A percentile compares a stretch with the other conserved stretches of the same genome.
These are phyloP conservation scores for Cryphonectria radicalis DNA, from an alignment of 2,329 filamentous ascomycete species.

Conservation along the genomic window DNA sequence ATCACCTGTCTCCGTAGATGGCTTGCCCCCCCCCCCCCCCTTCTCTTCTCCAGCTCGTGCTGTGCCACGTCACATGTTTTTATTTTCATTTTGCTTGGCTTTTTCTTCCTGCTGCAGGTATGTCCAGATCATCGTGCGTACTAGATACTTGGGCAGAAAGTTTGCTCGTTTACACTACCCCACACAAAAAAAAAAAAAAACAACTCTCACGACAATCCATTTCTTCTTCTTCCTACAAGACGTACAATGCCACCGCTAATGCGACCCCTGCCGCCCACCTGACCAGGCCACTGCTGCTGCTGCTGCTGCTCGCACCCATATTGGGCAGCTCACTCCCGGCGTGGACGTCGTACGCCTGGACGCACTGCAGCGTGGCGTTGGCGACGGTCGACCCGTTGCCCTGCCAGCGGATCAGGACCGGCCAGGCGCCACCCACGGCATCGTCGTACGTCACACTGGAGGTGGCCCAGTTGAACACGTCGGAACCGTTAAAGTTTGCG, in stretches of 20 bases:
- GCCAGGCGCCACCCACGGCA: not conserved
- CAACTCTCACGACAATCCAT: no score
- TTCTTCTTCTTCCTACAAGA: not conserved
- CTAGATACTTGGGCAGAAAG: no score
- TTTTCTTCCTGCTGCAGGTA: no score
- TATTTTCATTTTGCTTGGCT: no score
- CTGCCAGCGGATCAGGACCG: conserved; percentile 4
- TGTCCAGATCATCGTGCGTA: no score
- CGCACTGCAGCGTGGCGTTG: conserved; percentile 8
- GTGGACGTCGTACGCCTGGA: conserved; percentile 9
- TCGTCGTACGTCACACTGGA: not conserved
- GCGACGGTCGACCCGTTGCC: not conserved
- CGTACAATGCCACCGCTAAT: not conserved
- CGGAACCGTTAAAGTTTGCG: not conserved
- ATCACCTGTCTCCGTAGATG: no score
- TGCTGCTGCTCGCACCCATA: not conserved
- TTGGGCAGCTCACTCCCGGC: not conserved
- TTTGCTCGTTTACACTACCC: no score
- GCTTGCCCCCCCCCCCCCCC: no score
- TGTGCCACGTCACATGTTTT: no score
- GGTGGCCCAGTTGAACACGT: conserved; percentile 2
- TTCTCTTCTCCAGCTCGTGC: no score
- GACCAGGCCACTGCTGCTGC: not conserved
- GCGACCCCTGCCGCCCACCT: not conserved
- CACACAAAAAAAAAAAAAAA: no score